Percentiles rank a stretch among this genome's conserved stretches.
Evolutionary conservation across 129 eudicot genomes (phyloP).

Genomic region (carrot (Daucus carota)): DNA sequence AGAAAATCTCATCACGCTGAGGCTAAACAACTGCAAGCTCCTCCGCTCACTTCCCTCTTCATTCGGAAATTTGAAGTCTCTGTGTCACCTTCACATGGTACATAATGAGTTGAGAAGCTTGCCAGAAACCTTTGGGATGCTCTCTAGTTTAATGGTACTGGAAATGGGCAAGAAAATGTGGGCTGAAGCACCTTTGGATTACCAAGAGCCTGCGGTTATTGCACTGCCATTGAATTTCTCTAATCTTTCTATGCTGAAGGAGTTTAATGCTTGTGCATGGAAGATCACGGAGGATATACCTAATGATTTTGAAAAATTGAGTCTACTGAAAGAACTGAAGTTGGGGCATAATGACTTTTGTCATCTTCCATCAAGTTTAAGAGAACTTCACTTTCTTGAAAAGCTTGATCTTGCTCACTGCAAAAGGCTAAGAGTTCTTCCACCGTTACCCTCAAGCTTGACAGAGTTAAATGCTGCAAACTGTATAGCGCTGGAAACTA

Average conservation of each 20-base stretch:
- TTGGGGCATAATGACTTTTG: conserved; percentile 27
- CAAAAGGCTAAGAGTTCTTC: conserved; percentile 25
- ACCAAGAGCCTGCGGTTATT: neutral
- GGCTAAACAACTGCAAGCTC: conserved; percentile 23
- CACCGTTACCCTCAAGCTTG: conserved; percentile 38
- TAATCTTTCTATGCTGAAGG: conserved; percentile 21
- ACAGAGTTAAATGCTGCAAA: conserved; percentile 24
- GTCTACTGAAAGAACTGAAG: conserved; percentile 16
- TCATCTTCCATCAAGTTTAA: conserved; percentile 28
- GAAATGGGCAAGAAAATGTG: conserved; percentile 25
- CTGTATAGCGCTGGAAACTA: conserved; percentile 20
- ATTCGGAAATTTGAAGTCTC: conserved; percentile 24
- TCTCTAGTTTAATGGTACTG: conserved; percentile 20
- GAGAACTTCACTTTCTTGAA: conserved; percentile 21
- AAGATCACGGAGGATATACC: conserved; percentile 23
- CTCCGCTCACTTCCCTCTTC: conserved; percentile 23
- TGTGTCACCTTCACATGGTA: conserved; percentile 20
- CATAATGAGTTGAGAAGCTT: conserved; percentile 22
- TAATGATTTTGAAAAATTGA: conserved; percentile 28
- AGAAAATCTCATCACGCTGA: conserved; percentile 22
- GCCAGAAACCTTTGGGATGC: conserved; percentile 40
- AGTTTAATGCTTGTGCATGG: conserved; percentile 33
- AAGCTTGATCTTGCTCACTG: conserved; percentile 22
- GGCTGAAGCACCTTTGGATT: neutral
- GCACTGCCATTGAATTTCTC: conserved; percentile 33